Conservation (phyloP, 257 asterid genomes). For the Solanum arcanum region DNA sequence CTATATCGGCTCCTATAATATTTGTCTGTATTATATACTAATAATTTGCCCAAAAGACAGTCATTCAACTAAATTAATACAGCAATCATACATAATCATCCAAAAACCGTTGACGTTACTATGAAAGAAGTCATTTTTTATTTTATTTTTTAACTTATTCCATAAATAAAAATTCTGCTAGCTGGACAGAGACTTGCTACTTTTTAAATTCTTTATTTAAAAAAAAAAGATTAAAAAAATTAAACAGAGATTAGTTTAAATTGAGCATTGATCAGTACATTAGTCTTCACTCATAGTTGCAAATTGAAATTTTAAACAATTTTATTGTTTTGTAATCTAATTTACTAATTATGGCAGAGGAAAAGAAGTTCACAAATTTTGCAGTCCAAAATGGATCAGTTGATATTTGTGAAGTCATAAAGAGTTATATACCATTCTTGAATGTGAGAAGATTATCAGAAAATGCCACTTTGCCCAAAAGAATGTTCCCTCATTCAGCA, state of each 20-base stretch:
- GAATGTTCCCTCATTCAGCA: conserved; percentile 44
- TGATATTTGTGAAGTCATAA: conserved; percentile 7
- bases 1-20: background rate
- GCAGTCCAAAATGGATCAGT: conserved; percentile 3
- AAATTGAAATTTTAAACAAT: background rate
- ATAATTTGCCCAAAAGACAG: background rate
- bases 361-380: background rate
- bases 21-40: background rate
- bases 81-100: background rate
- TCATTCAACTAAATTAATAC: background rate
- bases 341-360: background rate
- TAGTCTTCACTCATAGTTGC: background rate
- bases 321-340: background rate
- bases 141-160: background rate
- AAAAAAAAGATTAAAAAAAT: background rate
- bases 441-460: conserved; percentile 45
- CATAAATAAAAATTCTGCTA: background rate
- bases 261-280: background rate
- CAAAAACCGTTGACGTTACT: background rate
- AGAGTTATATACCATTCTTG: conserved; percentile 16
- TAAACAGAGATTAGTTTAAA: background rate
- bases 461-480: conserved; percentile 43
- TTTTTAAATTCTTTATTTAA: background rate
- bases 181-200: background rate
- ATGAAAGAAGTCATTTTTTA: background rate